phyloP scores from a whole-genome alignment of 2,329 filamentous ascomycete species.

The Diaporthe batatas region DNA sequence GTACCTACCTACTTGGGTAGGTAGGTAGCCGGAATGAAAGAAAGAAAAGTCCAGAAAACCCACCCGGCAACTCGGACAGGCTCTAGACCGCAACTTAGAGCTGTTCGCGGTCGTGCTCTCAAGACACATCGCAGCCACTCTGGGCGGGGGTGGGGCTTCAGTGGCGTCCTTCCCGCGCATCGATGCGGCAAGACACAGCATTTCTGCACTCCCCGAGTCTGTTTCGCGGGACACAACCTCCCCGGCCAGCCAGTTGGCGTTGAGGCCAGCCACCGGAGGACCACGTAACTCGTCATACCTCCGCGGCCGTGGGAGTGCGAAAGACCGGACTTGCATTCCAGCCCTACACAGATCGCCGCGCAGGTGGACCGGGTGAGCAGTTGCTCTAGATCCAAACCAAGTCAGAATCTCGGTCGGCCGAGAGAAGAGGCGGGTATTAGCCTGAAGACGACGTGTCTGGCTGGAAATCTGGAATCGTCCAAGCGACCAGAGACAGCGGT shows the following conservation, averaged over 20 bases:
- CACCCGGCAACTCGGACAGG: neutral
- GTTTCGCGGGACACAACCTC: slow-evolving; percentile 27
- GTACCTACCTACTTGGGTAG: too few relatives aligned
- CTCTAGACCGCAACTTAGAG: neutral
- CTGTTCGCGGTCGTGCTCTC: neutral
- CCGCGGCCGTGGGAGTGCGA: slow-evolving; percentile 10
- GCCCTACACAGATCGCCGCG: slow-evolving; percentile 15
- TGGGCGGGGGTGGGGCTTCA: slow-evolving; percentile 5
- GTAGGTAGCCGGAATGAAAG: too few relatives aligned
- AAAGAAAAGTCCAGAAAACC: neutral
- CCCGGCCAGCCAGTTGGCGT: slow-evolving; percentile 3
- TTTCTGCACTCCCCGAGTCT: slow-evolving; percentile 23
- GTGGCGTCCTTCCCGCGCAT: slow-evolving; percentile 20
- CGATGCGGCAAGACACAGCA: slow-evolving; percentile 36
- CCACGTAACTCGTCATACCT: slow-evolving; percentile 37
- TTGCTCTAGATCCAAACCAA: slow-evolving; percentile 29
- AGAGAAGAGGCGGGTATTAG: slow-evolving; percentile 9
- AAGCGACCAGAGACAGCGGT: slow-evolving; percentile 24
- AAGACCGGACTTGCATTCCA: slow-evolving; percentile 23
- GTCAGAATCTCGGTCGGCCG: slow-evolving; percentile 5
- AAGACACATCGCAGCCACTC: slow-evolving; percentile 8
- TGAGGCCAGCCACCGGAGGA: slow-evolving; percentile 9
- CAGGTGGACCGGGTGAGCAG: slow-evolving; percentile 17
- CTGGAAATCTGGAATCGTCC: slow-evolving; percentile 11
- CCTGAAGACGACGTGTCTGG: slow-evolving; percentile 23